Evolutionary conservation across 371 early-diverging fungal genomes (phyloP).

Genomic region (Syncephalis plumigaleata): DNA sequence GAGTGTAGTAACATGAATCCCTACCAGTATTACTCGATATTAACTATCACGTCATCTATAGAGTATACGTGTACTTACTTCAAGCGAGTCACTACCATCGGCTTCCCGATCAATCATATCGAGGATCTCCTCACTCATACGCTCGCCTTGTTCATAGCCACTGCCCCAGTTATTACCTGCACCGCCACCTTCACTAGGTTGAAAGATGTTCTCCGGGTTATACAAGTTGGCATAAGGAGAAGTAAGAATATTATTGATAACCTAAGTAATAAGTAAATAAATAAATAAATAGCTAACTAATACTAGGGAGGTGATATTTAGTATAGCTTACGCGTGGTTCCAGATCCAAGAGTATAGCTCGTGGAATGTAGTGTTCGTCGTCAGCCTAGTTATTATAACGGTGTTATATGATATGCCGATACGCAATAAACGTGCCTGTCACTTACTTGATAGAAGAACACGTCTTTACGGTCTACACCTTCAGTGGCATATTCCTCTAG

Average conservation of each 20-base stretch:
- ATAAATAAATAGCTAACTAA: too few species aligned
- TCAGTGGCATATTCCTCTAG: slow-evolving; percentile 76
- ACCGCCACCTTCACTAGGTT: slow-evolving; percentile 83
- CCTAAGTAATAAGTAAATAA: too few species aligned
- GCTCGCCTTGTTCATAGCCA: slow-evolving; percentile 71
- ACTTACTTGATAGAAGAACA: slow-evolving; percentile 94
- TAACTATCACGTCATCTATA: too few species aligned
- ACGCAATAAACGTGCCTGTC: neutral
- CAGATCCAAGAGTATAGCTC: slow-evolving; percentile 78
- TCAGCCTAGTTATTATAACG: slow-evolving; percentile 44
- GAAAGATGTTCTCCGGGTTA: slow-evolving; percentile 83
- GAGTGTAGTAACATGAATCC: slow-evolving; percentile 86
- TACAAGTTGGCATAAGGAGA: slow-evolving; percentile 63
- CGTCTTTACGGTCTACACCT: slow-evolving; percentile 88
- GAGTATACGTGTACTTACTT: slow-evolving; percentile 19
- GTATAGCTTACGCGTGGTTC: slow-evolving; percentile 82
- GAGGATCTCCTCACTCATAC: slow-evolving; percentile 61
- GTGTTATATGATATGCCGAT: too few species aligned
- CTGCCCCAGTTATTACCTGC: slow-evolving; percentile 95
- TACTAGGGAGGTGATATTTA: too few species aligned
- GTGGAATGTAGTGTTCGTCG: slow-evolving; percentile 87
- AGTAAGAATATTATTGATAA: slow-evolving; percentile 48
- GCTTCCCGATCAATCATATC: slow-evolving; percentile 93
- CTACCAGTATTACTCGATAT: too few species aligned
- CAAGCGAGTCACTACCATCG: slow-evolving; percentile 81